Conservation (phyloP, 1,139 yeast species). For the Pichia sp. region DNA sequence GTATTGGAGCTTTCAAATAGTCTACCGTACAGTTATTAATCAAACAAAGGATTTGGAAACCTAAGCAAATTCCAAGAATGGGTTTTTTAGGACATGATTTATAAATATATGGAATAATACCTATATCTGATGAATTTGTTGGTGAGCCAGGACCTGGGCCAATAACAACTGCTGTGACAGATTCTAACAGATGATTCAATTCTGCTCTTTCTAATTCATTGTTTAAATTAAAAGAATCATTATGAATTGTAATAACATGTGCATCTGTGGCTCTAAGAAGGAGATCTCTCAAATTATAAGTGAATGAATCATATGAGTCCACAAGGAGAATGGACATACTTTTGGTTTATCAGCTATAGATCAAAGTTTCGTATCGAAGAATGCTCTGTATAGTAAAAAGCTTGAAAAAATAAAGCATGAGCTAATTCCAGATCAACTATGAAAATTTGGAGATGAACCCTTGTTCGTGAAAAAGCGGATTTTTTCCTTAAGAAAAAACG, state of each 20-base stretch:
- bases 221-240: conserved; percentile 53
- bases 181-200: conserved; percentile 34
- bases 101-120: conserved; percentile 58
- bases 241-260: conserved; percentile 60
- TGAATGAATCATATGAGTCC: conserved; percentile 93
- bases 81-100: conserved; percentile 44
- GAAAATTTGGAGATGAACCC: no score
- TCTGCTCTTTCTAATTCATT: conserved; percentile 27
- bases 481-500: no score
- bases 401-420: no score
- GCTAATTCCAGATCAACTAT: no score
- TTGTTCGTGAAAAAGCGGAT: no score
- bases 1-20: conserved; percentile 56
- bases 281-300: conserved; percentile 68
- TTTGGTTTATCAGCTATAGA: not conserved
- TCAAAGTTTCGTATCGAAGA: no score
- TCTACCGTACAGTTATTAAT: conserved; percentile 52
- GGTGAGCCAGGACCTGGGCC: conserved; percentile 99
- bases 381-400: no score
- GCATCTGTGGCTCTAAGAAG: conserved; percentile 50
- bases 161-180: conserved; percentile 72
- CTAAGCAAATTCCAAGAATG: conserved; percentile 84
- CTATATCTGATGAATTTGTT: conserved; percentile 53
- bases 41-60: conserved; percentile 77
- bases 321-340: conserved; percentile 53